Evolutionary conservation across 2,329 filamentous ascomycete genomes (phyloP), one percentile per base, ranked within the genome.

Genomic region (Ascochyta rabiei): DNA sequence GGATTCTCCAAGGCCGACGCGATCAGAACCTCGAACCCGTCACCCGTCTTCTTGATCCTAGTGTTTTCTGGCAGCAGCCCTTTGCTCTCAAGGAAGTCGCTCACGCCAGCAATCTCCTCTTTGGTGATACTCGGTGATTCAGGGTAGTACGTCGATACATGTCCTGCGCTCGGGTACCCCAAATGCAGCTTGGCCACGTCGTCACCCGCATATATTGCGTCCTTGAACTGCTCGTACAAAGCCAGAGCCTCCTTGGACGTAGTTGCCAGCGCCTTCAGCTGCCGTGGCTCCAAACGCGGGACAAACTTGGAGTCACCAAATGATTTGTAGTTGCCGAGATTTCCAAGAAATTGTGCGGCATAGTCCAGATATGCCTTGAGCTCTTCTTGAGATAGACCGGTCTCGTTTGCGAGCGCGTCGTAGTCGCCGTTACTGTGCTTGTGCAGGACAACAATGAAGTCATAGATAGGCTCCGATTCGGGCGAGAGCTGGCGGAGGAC

Each of bases 371-470:
- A 76, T 21, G 67, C 70, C n/a, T 71, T 63, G 23, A 75, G 58
- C n/a, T 75, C 74, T 6, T 68, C 68, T 15, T 71, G 53, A 0
- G 77, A 75, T 6, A 81, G 59, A 2, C 76, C 75, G 9, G 78
- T 73, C 15, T 78, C 68, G 35, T 77, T 73, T 43, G 76, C 73
- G 7, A 81, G 70, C 10, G 69, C 63, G 31, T 78, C 71, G 76
- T 82, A 84, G 60, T 82, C 75, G 26, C 82, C 82, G 43, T 77
- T 71, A 64, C 74, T 76, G 45, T 72, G 66, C 56, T 77, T 76
- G 67, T 83, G 78, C 9, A 84, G 68, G 8, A 77, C 73, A 48
- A 84, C 67, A 39, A 84, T 82, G 67, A 84, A 80, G 66, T 84
- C 82, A 61, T 82, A 83, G 50, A 84, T 82, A 34, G 67, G 63